Conservation (phyloP, 1,284 basidiomycete species). For the Ceratorhiza oryzae-sativae region DNA sequence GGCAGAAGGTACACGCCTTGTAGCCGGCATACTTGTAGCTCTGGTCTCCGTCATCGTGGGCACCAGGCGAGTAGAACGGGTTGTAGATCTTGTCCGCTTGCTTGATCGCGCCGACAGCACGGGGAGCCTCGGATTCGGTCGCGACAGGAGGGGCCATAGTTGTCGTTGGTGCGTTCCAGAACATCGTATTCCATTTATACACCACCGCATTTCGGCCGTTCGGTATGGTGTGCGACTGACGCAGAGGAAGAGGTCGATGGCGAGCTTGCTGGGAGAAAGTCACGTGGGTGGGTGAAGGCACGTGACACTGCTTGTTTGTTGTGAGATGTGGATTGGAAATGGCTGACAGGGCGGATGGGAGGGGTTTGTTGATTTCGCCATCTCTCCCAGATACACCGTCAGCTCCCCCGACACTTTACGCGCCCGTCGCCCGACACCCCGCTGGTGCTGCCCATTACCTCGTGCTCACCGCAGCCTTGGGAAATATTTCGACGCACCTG, state of each 20-base stretch:
- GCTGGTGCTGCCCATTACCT: neutral
- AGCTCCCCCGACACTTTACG: neutral
- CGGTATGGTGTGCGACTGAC: slow-evolving; percentile 22
- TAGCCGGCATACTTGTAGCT: slow-evolving; percentile 65
- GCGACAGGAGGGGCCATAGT: slow-evolving; percentile 28
- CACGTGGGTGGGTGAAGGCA: slow-evolving; percentile 12
- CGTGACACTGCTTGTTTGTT: slow-evolving; percentile 26
- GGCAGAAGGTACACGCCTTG: slow-evolving; percentile 63
- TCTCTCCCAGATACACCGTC: neutral
- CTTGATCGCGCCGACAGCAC: neutral
- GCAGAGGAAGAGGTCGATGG: slow-evolving; percentile 17
- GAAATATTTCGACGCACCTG: neutral
- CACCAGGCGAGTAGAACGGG: slow-evolving; percentile 70
- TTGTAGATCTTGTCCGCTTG: slow-evolving; percentile 55
- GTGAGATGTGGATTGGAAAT: slow-evolving; percentile 12
- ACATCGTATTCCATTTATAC: neutral
- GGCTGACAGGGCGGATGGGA: neutral
- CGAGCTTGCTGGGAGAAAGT: slow-evolving; percentile 29
- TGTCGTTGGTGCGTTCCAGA: neutral
- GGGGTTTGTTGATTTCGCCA: neutral
- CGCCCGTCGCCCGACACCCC: slow-evolving; percentile 21
- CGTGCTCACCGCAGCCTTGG: neutral
- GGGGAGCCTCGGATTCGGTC: slow-evolving; percentile 10
- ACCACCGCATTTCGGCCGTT: neutral
- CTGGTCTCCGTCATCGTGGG: slow-evolving; percentile 59